These are phyloP conservation scores for Parasitella parasitica DNA, from an alignment of 371 early-diverging fungal genomes.

Conservation along the genomic window DNA sequence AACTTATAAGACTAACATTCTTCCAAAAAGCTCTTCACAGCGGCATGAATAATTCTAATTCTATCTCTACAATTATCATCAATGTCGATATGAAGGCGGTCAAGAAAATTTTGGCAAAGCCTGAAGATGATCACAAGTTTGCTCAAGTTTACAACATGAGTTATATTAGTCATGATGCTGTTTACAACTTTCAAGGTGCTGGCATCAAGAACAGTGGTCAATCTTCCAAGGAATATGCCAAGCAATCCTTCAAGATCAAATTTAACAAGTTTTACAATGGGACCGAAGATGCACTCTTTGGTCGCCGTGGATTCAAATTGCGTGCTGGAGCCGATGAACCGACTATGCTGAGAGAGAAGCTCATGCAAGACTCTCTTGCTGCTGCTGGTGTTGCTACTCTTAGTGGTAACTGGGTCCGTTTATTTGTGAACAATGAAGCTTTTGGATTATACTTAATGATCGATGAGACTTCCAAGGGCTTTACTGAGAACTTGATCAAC, in stretches of 20 bases:
- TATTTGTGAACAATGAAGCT: constrained; percentile 49
- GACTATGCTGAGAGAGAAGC: constrained; percentile 49
- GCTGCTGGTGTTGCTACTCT: constrained; percentile 55
- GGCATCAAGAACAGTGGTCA: constrained; percentile 51
- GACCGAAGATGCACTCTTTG: constrained; percentile 26
- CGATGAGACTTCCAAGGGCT: constrained; percentile 51
- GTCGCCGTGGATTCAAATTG: constrained; percentile 50
- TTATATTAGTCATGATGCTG: constrained; percentile 46
- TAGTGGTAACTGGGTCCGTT: constrained; percentile 54
- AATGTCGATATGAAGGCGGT: constrained; percentile 34
- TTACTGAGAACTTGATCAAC: constrained; percentile 43
- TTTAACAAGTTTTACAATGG: constrained; percentile 38
- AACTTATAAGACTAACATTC: neutral
- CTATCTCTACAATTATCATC: constrained; percentile 47
- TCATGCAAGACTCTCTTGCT: constrained; percentile 46
- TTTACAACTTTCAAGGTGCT: constrained; percentile 41
- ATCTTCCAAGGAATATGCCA: constrained; percentile 51
- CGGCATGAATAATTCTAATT: constrained; percentile 29
- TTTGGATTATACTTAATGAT: constrained; percentile 55
- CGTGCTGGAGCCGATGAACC: constrained; percentile 55
- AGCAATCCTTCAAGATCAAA: constrained; percentile 53
- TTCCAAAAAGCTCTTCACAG: constrained; percentile 23
- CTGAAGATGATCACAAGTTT: constrained; percentile 28
- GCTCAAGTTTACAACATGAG: constrained; percentile 39
- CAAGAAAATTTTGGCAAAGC: constrained; percentile 26